Evolutionary conservation across 75 land plant species (phyloP), one percentile per base, ranked within the genome.

Genomic region (Selaginella tamariscina): DNA sequence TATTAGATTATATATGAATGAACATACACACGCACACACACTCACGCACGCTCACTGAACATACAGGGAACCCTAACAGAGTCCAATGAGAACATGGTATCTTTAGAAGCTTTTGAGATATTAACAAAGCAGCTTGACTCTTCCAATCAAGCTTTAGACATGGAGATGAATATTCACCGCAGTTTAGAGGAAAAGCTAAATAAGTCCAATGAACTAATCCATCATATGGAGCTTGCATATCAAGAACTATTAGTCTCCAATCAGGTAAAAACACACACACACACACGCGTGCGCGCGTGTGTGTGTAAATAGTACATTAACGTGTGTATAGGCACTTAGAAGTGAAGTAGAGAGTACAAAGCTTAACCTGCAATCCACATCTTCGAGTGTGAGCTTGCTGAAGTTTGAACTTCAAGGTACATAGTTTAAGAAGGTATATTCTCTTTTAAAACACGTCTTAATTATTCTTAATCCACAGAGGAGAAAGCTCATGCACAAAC

Each of bases 321-420:
- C n/a, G n/a, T n/a, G n/a, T n/a, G n/a, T n/a, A n/a, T n/a, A n/a
- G n/a, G 49, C 49, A 5, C 49, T 39, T 39, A 39, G 49, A 39
- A 5, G 11, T 39, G 49, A 39, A 39, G 49, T 15, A 5, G 49
- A 39, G 49, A 39, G 49, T 15, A 15, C 49, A 15, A 39, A 39
- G 49, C 49, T 39, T 5, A 39, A 39, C 15, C 49, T 39, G 5
- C 49, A 39, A 15, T 39, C 49, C 5, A 39, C 49, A 5, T 5
- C 49, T 39, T 39, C 49, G 49, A 39, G 49, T 15, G 49, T 39
- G 49, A 39, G 49, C 49, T 39, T 39, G 49, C 49, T 39, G 49
- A 39, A 39, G 49, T 39, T 39, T 39, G 49, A 39, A 39, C 49
- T 39, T 5, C 49, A 39, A 39, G 49, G 49, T 39, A 15, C n/a